These are phyloP conservation scores for Thozetella sp. DNA, from an alignment of 495 filamentous ascomycete species.

Conservation along the genomic window DNA sequence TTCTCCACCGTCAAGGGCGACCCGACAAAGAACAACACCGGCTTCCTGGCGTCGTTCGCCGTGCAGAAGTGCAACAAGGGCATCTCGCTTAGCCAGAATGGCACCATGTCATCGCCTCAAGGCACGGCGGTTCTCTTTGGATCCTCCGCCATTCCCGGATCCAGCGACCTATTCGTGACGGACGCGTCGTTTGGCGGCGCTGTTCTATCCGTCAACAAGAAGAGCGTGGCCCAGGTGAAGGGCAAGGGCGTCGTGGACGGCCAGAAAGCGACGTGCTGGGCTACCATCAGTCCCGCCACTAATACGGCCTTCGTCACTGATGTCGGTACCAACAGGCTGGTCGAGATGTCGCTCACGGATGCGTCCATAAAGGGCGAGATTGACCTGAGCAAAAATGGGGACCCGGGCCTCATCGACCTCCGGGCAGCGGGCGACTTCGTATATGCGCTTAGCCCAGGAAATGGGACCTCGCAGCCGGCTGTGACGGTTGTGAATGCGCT, in stretches of 20 bases:
- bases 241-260: conserved; percentile 31
- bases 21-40: conserved; percentile 49
- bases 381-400: conserved; percentile 41
- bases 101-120: conserved; percentile 32
- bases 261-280: conserved; percentile 62
- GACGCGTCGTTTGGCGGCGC: conserved; percentile 57
- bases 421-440: conserved; percentile 48
- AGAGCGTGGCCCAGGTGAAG: conserved; percentile 18
- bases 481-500: conserved; percentile 52
- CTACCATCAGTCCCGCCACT: conserved; percentile 36
- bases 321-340: conserved; percentile 45
- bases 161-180: conserved; percentile 46
- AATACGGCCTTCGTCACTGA: conserved; percentile 57
- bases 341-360: conserved; percentile 49
- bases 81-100: conserved; percentile 14
- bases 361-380: conserved; percentile 39
- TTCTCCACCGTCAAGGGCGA: conserved; percentile 61
- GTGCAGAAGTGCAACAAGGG: conserved; percentile 21
- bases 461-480: conserved; percentile 41
- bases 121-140: conserved; percentile 62
- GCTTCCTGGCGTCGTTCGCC: conserved; percentile 52
- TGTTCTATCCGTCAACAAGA: conserved; percentile 36
- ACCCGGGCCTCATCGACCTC: conserved; percentile 57
- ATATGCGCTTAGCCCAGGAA: conserved; percentile 56
- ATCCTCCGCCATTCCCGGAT: conserved; percentile 38